Evolutionary conservation across 2,329 filamentous ascomycete genomes (phyloP).

Genomic region (Colletotrichum chrysophilum): DNA sequence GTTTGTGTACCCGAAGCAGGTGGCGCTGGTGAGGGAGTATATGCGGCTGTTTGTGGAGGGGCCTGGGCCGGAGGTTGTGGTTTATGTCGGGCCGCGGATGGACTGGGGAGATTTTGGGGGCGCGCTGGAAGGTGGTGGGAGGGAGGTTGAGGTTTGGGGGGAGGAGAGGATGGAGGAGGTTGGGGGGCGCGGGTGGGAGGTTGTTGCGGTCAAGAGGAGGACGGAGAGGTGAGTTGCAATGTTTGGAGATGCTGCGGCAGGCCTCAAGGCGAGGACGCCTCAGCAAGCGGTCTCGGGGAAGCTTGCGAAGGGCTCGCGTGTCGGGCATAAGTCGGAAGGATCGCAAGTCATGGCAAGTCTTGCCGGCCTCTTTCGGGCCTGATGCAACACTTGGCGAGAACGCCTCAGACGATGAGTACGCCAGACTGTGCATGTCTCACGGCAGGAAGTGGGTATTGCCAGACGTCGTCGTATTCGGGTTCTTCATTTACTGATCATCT

Average conservation of each 20-base stretch:
- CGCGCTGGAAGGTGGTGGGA: neutral
- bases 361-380: neutral
- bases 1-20: constrained; percentile 40
- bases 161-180: constrained; percentile 6
- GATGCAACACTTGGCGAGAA: neutral
- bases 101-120: constrained; percentile 5
- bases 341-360: neutral
- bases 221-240: neutral
- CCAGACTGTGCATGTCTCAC: neutral
- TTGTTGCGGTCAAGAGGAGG: neutral
- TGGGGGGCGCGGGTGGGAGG: constrained; percentile 6
- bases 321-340: neutral
- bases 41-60: neutral
- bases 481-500: neutral
- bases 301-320: neutral
- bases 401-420: neutral
- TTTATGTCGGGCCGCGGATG: constrained; percentile 12
- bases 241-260: too few species aligned
- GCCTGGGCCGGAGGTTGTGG: neutral
- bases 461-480: neutral
- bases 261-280: too few species aligned
- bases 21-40: constrained; percentile 31
- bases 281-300: too few species aligned
- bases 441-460: neutral
- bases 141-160: neutral